phyloP scores from a whole-genome alignment of 78 protist genomes.

The Dictyostelium brefeldianum region DNA sequence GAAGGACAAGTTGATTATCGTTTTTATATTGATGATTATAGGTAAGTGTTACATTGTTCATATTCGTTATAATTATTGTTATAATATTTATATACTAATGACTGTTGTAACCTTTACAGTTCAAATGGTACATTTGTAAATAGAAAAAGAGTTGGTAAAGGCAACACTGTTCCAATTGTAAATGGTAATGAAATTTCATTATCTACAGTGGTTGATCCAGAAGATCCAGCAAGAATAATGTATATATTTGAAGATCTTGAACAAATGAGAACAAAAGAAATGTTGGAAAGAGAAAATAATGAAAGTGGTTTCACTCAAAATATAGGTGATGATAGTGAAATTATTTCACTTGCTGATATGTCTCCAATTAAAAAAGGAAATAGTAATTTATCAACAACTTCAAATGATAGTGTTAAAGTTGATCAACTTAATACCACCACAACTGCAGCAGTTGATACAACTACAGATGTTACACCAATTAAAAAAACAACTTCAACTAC shows the following conservation, averaged over 20 bases:
- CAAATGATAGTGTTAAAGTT: not conserved
- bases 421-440: not conserved
- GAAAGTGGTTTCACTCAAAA: conserved; percentile 34
- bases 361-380: conserved; percentile 31
- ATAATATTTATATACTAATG: too few species aligned
- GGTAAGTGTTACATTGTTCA: conserved; percentile 5
- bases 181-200: conserved; percentile 69
- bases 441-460: not conserved
- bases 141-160: conserved; percentile 54
- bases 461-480: not conserved
- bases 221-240: conserved; percentile 2
- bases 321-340: conserved; percentile 2
- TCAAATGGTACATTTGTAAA: conserved; percentile 71
- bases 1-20: conserved; percentile 14
- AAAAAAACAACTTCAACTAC: conserved; percentile 18
- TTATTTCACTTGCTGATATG: not conserved
- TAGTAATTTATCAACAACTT: not conserved
- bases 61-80: not conserved
- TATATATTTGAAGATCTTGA: conserved; percentile 58
- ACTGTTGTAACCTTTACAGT: too few species aligned
- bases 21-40: conserved; percentile 48
- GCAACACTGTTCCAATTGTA: conserved; percentile 28
- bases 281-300: conserved; percentile 2
- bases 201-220: conserved; percentile 11
- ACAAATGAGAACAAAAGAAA: conserved; percentile 9